Evolutionary conservation across 305 asterid genomes (phyloP).

Genomic region (Solanum chacoense): DNA sequence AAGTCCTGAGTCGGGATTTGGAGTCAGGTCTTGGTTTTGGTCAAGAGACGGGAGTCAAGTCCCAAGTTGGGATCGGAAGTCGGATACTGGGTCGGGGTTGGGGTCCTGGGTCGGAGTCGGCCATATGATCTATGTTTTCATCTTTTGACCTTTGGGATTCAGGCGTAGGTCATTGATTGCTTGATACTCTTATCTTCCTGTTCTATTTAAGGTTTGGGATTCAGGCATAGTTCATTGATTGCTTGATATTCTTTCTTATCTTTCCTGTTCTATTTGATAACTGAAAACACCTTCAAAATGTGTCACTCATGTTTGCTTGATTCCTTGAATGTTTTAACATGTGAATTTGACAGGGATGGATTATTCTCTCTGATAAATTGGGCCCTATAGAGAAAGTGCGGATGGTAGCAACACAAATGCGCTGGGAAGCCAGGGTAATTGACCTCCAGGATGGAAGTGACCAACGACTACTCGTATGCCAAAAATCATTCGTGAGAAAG

Average conservation of each 20-base stretch:
- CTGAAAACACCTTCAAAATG: neutral
- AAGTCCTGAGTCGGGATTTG: neutral
- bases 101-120: neutral
- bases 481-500: conserved; percentile 76
- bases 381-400: conserved; percentile 56
- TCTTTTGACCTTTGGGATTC: neutral
- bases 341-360: conserved; percentile 63
- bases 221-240: neutral
- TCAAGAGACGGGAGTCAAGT: neutral
- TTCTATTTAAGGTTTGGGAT: neutral
- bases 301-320: neutral
- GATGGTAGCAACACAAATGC: conserved; percentile 54
- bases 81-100: neutral
- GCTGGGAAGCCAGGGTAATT: conserved; percentile 92
- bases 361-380: conserved; percentile 61
- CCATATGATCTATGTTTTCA: neutral
- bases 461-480: conserved; percentile 75
- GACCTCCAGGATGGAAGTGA: conserved; percentile 86
- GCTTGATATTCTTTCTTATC: neutral
- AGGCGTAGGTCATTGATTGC: neutral
- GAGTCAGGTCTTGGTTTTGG: neutral
- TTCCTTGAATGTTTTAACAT: neutral
- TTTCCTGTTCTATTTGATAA: neutral
- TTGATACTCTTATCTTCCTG: neutral
- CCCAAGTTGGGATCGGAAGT: neutral